Conservation (phyloP, 208 protist genomes). For the Trypanosoma cruzi region DNA sequence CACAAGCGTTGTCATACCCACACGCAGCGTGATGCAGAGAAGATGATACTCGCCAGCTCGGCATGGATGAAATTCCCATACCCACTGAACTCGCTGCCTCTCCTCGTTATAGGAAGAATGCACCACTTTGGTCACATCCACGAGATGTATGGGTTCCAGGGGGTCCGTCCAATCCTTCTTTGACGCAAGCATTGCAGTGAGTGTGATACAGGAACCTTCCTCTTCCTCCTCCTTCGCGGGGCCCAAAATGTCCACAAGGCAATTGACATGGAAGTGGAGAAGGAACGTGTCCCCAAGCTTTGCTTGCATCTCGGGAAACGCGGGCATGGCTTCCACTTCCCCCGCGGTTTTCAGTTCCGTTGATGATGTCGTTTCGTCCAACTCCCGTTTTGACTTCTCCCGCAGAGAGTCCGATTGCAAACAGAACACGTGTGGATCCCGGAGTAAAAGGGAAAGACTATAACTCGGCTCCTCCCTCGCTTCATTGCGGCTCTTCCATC, state of each 20-base stretch:
- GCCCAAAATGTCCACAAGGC: slow-evolving; percentile 35
- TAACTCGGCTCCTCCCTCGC: background rate
- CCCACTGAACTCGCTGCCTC: slow-evolving; percentile 32
- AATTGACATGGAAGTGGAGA: slow-evolving; percentile 32
- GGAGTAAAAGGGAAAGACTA: slow-evolving; percentile 19
- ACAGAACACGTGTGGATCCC: slow-evolving; percentile 15
- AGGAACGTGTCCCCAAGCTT: slow-evolving; percentile 39
- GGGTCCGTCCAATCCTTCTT: slow-evolving; percentile 64
- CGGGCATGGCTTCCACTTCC: background rate
- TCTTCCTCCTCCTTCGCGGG: background rate
- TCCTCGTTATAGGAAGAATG: slow-evolving; percentile 33
- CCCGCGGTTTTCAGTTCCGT: background rate
- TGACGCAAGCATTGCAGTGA: slow-evolving; percentile 56
- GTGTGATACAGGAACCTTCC: background rate
- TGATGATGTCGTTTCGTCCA: background rate
- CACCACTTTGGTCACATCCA: slow-evolving; percentile 29
- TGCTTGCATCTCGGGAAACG: slow-evolving; percentile 12
- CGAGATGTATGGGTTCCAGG: slow-evolving; percentile 63
- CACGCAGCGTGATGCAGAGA: slow-evolving; percentile 44
- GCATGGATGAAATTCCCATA: slow-evolving; percentile 53
- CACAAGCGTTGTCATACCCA: slow-evolving; percentile 34
- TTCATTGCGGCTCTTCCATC: background rate
- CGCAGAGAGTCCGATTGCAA: slow-evolving; percentile 2
- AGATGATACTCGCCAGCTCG: slow-evolving; percentile 71
- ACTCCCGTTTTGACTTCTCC: background rate